Evolutionary conservation across 495 filamentous ascomycete species (phyloP).

Genomic region (Talaromyces adpressus): DNA sequence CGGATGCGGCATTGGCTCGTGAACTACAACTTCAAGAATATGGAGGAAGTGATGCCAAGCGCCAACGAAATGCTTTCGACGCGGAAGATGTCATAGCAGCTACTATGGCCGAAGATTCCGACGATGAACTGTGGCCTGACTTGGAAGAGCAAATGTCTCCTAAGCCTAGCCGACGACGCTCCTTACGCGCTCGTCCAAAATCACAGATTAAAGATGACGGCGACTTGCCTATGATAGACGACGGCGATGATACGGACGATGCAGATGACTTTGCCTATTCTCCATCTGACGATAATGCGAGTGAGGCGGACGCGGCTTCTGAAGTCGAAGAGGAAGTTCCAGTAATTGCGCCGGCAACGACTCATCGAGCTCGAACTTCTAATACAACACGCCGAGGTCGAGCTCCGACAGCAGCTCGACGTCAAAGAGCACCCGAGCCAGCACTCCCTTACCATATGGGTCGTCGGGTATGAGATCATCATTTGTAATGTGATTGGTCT

Average conservation of each 20-base stretch:
- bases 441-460: conserved; percentile 16
- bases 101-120: conserved; percentile 9
- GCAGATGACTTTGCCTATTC: conserved; percentile 11
- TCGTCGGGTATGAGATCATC: conserved; percentile 24
- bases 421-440: background rate
- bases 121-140: conserved; percentile 4
- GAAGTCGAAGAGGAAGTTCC: background rate
- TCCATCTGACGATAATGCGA: conserved; percentile 9
- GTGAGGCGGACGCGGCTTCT: background rate
- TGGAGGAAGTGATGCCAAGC: conserved; percentile 19
- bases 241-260: conserved; percentile 5
- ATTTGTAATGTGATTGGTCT: background rate
- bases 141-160: conserved; percentile 9
- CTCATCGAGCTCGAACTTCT: background rate
- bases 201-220: conserved; percentile 5
- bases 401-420: background rate
- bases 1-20: conserved; percentile 52
- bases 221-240: conserved; percentile 6
- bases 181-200: conserved; percentile 3
- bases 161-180: background rate
- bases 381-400: background rate
- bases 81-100: background rate
- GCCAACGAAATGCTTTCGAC: conserved; percentile 16
- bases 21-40: conserved; percentile 60
- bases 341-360: background rate